These are phyloP conservation scores for Chondrostereum purpureum DNA, from an alignment of 1,284 basidiomycete species.

Conservation along the genomic window DNA sequence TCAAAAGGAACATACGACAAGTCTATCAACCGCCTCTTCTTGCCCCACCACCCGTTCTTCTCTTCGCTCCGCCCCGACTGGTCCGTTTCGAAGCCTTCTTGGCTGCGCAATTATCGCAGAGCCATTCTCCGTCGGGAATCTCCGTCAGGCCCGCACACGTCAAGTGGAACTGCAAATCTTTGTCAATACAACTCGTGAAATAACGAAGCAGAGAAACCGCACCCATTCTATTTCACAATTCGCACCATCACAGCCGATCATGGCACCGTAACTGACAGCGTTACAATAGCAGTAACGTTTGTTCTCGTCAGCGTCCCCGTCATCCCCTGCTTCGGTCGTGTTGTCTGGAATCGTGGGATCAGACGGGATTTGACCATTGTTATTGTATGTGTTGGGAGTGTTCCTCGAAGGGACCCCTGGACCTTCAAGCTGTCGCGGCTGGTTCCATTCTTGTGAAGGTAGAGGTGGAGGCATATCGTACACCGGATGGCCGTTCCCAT, in stretches of 20 bases:
- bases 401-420: conserved; percentile 66
- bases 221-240: conserved; percentile 94
- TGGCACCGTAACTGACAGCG: conserved; percentile 85
- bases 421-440: conserved; percentile 56
- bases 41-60: conserved; percentile 22
- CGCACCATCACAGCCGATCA: conserved; percentile 95
- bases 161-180: conserved; percentile 71
- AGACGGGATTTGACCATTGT: conserved; percentile 8
- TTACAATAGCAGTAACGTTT: conserved; percentile 87
- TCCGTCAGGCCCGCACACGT: conserved; percentile 69
- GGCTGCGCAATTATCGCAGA: conserved; percentile 61
- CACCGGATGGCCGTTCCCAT: conserved; percentile 22
- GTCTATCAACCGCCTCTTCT: conserved; percentile 11
- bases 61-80: conserved; percentile 44
- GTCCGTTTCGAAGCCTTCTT: conserved; percentile 44
- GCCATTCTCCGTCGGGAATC: conserved; percentile 78
- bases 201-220: conserved; percentile 28
- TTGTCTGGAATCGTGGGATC: conserved; percentile 10
- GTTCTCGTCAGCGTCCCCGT: conserved; percentile 62
- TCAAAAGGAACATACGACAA: too few relatives aligned
- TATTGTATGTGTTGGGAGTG: conserved; percentile 11
- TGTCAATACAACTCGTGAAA: conserved; percentile 10
- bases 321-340: conserved; percentile 33
- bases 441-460: conserved; percentile 31
- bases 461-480: conserved; percentile 27